Evolutionary conservation across 768 basidiomycete species (phyloP).

Genomic region (Exidia glandulosa): DNA sequence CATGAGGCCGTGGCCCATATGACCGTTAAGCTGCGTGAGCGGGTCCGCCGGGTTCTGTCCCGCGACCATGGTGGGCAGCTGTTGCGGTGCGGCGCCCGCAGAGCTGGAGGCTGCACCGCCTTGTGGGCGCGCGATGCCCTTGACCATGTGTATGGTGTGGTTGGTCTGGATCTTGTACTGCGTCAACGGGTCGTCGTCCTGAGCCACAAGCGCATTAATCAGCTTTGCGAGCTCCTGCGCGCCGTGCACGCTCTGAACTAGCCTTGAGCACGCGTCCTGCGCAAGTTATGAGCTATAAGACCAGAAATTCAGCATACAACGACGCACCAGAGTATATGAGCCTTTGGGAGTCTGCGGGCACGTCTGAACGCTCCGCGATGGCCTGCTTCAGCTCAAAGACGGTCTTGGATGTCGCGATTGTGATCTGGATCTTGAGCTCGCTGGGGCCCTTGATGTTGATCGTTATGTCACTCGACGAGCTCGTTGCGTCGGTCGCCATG

Average conservation of each 20-base stretch:
- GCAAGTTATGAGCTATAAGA: not conserved
- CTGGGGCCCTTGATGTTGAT: conserved; percentile 46
- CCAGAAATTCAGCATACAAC: not conserved
- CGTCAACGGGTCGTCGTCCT: conserved; percentile 77
- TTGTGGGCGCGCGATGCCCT: conserved; percentile 50
- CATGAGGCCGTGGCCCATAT: conserved; percentile 67
- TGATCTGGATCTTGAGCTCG: conserved; percentile 86
- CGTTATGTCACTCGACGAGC: not conserved
- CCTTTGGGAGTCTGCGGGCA: conserved; percentile 77
- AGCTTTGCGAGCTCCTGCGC: conserved; percentile 2
- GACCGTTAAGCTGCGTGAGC: conserved; percentile 70
- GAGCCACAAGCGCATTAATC: not conserved
- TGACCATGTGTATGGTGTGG: conserved; percentile 92
- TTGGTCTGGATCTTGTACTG: conserved; percentile 83
- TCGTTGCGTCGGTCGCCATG: not conserved
- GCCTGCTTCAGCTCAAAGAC: conserved; percentile 85
- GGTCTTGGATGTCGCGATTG: conserved; percentile 70
- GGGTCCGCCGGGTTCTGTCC: conserved; percentile 86
- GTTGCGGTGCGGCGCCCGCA: conserved; percentile 31
- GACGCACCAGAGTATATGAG: conserved; percentile 82
- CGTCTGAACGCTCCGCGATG: conserved; percentile 77
- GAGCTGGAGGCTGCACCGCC: conserved; percentile 14
- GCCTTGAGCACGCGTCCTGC: conserved; percentile 65
- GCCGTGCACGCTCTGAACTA: not conserved
- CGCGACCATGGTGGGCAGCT: conserved; percentile 76